These are phyloP conservation scores for Kandelia obovata DNA, from an alignment of 345 rosid genomes.

Conservation along the genomic window DNA sequence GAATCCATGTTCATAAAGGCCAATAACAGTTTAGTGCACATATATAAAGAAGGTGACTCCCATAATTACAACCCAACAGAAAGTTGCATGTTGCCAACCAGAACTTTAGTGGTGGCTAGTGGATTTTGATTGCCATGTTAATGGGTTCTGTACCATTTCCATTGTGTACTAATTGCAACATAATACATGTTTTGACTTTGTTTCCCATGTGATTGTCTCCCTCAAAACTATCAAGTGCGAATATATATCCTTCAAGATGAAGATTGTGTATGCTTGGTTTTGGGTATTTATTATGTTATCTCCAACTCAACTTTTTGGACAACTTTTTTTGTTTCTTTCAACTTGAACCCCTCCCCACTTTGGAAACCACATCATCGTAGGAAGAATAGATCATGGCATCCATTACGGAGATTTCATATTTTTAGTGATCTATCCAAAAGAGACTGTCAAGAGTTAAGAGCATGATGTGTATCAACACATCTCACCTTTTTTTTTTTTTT, in stretches of 20 bases:
- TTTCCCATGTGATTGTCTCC: not conserved
- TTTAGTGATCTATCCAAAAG: not conserved
- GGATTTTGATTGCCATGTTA: slow-evolving; percentile 1
- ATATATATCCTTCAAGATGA: not conserved
- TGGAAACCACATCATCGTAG: slow-evolving; percentile 14
- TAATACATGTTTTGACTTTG: not conserved
- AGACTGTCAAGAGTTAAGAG: not conserved
- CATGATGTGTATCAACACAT: not conserved
- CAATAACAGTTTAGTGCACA: slow-evolving; percentile 16
- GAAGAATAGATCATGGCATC: not conserved
- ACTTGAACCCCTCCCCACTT: slow-evolving; percentile 15
- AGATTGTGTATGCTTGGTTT: not conserved
- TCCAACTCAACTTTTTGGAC: not conserved
- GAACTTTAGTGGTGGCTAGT: not conserved
- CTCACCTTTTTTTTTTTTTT: not conserved
- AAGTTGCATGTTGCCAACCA: slow-evolving; percentile 4
- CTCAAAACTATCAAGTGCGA: no score
- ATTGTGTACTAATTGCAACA: slow-evolving; percentile 5
- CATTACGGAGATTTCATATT: not conserved
- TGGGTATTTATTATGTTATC: not conserved
- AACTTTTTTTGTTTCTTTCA: not conserved
- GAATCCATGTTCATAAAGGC: slow-evolving; percentile 8
- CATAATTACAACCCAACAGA: not conserved
- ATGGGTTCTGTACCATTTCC: not conserved
- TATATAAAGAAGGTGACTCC: not conserved